Percentiles rank a stretch among this genome's conserved stretches.
Conservation (phyloP, 2,329 filamentous ascomycete species). For the Calonectria pteridis region DNA sequence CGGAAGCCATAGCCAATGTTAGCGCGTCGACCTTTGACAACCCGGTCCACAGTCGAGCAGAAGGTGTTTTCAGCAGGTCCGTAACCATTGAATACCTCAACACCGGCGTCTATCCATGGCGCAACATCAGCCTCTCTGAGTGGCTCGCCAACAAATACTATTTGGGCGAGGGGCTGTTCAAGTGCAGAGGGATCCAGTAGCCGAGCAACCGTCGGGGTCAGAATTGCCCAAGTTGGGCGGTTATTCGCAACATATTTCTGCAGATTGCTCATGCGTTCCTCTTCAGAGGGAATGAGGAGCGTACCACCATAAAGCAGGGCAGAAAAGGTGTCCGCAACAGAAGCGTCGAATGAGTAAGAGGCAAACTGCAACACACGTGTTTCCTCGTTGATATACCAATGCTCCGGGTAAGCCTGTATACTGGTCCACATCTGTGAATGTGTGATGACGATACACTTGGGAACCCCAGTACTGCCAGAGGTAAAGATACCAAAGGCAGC, state of each 20-base stretch:
- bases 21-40: neutral
- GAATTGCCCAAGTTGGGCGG: neutral
- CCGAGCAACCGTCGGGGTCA: neutral
- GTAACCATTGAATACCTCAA: neutral
- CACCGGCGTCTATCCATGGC: neutral
- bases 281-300: neutral
- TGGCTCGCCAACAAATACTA: neutral
- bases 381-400: neutral
- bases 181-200: neutral
- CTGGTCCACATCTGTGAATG: neutral
- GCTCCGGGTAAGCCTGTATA: neutral
- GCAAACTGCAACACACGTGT: neutral
- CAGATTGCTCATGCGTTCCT: neutral
- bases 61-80: neutral
- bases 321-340: neutral
- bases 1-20: neutral
- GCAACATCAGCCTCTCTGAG: neutral
- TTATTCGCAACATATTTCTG: neutral
- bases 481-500: neutral
- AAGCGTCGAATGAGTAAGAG: neutral
- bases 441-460: neutral
- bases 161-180: neutral
- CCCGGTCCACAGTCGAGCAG: neutral
- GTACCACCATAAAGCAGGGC: neutral
- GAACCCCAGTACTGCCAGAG: neutral